A percentile compares a stretch with the other conserved stretches of the same genome.
Evolutionary conservation across 2,329 filamentous ascomycete genomes (phyloP).

Genomic region (Sporothrix dimorphospora): DNA sequence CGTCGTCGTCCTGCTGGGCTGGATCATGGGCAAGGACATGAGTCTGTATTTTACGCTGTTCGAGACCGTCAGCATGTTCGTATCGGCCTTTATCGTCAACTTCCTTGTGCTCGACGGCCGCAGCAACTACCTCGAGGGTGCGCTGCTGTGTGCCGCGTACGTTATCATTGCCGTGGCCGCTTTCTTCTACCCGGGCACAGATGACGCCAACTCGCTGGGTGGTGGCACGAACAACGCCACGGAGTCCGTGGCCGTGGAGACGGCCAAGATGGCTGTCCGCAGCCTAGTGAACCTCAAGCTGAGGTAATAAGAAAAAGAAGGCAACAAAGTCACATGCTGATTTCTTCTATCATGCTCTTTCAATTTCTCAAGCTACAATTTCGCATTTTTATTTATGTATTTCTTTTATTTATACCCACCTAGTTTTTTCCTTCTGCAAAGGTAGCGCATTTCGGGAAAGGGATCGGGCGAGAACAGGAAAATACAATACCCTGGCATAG

Average conservation of each 20-base stretch:
- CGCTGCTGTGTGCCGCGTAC: slow-evolving; percentile 39
- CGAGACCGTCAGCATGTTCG: slow-evolving; percentile 73
- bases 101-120: slow-evolving; percentile 74
- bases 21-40: slow-evolving; percentile 59
- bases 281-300: slow-evolving; percentile 16
- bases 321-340: background rate
- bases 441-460: background rate
- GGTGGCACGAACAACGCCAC: slow-evolving; percentile 28
- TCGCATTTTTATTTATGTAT: background rate
- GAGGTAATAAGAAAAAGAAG: background rate
- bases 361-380: background rate
- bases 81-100: slow-evolving; percentile 72
- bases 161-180: slow-evolving; percentile 39
- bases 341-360: background rate
- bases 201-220: slow-evolving; percentile 35
- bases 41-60: slow-evolving; percentile 75
- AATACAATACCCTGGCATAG: slow-evolving; percentile 5
- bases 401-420: background rate
- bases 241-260: background rate
- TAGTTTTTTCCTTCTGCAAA: background rate
- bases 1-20: slow-evolving; percentile 62
- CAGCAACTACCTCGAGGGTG: slow-evolving; percentile 62
- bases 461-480: background rate
- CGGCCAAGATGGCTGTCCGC: slow-evolving; percentile 19
- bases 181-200: slow-evolving; percentile 36